Evolutionary conservation across 1,139 yeast genomes (phyloP), one percentile per base, ranked within the genome.

Genomic region (Hemisphaericaspora lyxosophila): DNA sequence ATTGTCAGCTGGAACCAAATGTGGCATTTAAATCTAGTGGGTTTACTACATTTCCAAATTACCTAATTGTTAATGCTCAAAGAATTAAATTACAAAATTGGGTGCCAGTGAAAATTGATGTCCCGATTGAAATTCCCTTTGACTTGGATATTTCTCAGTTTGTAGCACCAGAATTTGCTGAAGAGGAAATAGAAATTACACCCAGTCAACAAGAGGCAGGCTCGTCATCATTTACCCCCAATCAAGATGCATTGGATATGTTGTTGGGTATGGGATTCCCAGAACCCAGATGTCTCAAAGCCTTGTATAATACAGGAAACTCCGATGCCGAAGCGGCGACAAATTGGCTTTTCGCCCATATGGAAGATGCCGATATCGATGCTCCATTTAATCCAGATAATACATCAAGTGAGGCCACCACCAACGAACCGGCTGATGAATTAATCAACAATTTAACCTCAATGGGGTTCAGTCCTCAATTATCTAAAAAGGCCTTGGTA

Each of bases 251-350:
- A 0, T 49, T 88, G 48, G 60, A 67, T 5, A 72, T 73, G 43
- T 72, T 94, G 17, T 58, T 69, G 40, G 78, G 77, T 20, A 92
- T 90, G 96, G 98, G 98, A n/a, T 92, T 92, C 59, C 78, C 92
- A 0, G 77, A 75, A 39, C 73, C 73, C 14, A 73, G 94, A 34
- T 73, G 83, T 31, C 67, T 70, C 24, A 79, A 81, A 51, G 96
- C 92, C 0, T 66, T 92, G 23, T 82, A 72, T 51, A 62, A 75
- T 27, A 87, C 95, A 0, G 94, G 89, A 0, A 89, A 87, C 51
- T 51, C 57, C 3, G 67, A 67, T 35, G 70, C 86, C 0, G 97
- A 92, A 49, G 73, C 71, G 4, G 96, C 97, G 0, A 82, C 87
- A 85, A 86, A 87, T 52, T 89, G 97, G 96, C 57, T 94, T 7